A percentile compares a stretch with the other conserved stretches of the same genome.
Conservation (phyloP, 805 yeast genomes). For the Torulaspora franciscae region DNA sequence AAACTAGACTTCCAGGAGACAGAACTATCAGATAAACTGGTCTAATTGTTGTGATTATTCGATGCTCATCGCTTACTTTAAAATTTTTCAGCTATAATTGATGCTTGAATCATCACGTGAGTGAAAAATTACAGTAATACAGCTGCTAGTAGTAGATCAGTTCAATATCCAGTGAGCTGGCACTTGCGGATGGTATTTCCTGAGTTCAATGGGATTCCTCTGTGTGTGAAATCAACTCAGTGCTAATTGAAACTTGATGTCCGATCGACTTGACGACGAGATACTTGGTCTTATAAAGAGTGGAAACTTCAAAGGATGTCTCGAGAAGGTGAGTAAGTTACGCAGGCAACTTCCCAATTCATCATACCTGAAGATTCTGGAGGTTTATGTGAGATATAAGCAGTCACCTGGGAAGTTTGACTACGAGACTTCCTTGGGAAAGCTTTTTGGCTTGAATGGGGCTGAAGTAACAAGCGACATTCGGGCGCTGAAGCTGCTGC, state of each 20-base stretch:
- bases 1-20: not conserved
- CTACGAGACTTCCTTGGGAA: slow-evolving; percentile 30
- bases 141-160: not conserved
- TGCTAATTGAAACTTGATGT: slow-evolving; percentile 19
- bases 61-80: slow-evolving; percentile 15
- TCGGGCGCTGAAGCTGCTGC: slow-evolving; percentile 46
- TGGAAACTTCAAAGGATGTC: slow-evolving; percentile 50
- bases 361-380: slow-evolving; percentile 43
- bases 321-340: slow-evolving; percentile 40
- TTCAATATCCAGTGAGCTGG: not conserved
- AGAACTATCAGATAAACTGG: not conserved
- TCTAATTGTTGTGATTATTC: not conserved
- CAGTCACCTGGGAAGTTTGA: slow-evolving; percentile 32
- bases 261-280: slow-evolving; percentile 32
- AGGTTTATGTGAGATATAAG: slow-evolving; percentile 30
- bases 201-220: too few species aligned
- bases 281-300: slow-evolving; percentile 44
- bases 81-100: slow-evolving; percentile 9
- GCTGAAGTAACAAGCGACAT: slow-evolving; percentile 42
- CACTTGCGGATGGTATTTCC: too few species aligned
- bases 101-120: not conserved
- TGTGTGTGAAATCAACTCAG: not conserved
- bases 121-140: slow-evolving; percentile 4
- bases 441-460: slow-evolving; percentile 25
- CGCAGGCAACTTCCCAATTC: slow-evolving; percentile 53